Conservation (phyloP, 768 basidiomycete genomes). For the Flagelloscypha sp. region DNA sequence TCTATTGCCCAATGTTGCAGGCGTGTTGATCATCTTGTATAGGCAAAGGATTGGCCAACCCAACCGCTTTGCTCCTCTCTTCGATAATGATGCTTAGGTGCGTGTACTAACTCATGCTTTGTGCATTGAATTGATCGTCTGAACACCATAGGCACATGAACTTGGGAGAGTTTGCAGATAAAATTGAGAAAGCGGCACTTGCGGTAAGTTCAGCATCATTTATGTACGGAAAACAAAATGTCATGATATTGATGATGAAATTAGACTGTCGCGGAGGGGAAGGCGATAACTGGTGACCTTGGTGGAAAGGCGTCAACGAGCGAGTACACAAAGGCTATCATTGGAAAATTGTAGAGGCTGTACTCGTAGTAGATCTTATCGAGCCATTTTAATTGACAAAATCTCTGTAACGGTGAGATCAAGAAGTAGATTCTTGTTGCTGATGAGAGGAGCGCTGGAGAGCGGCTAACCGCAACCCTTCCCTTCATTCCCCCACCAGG, state of each 20-base stretch:
- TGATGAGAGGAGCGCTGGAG: too few species aligned
- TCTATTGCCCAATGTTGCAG: constrained; percentile 5
- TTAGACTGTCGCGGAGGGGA: constrained; percentile 96
- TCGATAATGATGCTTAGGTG: constrained; percentile 97
- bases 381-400: too few species aligned
- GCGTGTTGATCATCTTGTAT: constrained; percentile 5
- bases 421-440: too few species aligned
- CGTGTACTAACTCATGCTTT: constrained; percentile 19
- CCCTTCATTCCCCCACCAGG: constrained; percentile 83
- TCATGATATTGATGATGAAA: constrained; percentile 8
- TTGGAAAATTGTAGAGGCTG: constrained; percentile 48
- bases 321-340: constrained; percentile 86
- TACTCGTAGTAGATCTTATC: constrained; percentile 16
- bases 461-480: constrained; percentile 16
- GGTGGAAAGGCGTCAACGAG: constrained; percentile 87
- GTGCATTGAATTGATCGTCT: constrained; percentile 6
- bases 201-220: constrained; percentile 44
- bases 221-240: constrained; percentile 1
- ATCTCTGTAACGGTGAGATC: too few species aligned
- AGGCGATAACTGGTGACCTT: constrained; percentile 89
- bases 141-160: constrained; percentile 75
- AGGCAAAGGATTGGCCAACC: constrained; percentile 94
- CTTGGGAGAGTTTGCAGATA: constrained; percentile 70
- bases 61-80: constrained; percentile 94
- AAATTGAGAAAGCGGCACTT: constrained; percentile 89